These are phyloP conservation scores for Saksenaea oblongispora DNA, from an alignment of 371 early-diverging fungal genomes.

Conservation along the genomic window DNA sequence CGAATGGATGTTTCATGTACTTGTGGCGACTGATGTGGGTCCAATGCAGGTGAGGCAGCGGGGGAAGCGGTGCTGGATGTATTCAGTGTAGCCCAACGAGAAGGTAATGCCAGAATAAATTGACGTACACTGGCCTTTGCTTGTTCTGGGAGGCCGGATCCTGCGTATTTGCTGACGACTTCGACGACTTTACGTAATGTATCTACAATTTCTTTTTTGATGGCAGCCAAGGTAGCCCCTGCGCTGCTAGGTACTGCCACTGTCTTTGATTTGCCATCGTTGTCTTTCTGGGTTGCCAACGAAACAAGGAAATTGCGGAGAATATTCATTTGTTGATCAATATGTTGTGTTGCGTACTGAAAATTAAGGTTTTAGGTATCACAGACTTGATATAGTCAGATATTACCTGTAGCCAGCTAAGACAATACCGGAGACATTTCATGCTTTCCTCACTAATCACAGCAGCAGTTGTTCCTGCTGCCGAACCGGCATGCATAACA, in stretches of 20 bases:
- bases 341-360: slow-evolving; percentile 76
- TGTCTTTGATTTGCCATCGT: background rate
- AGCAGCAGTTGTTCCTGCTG: slow-evolving; percentile 68
- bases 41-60: slow-evolving; percentile 12
- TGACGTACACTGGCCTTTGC: slow-evolving; percentile 78
- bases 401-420: slow-evolving; percentile 75
- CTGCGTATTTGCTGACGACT: slow-evolving; percentile 83
- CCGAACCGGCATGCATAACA: slow-evolving; percentile 65
- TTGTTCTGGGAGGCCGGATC: slow-evolving; percentile 76
- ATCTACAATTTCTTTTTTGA: slow-evolving; percentile 78
- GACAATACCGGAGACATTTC: slow-evolving; percentile 73
- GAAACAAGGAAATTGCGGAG: slow-evolving; percentile 65
- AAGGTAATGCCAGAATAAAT: slow-evolving; percentile 82
- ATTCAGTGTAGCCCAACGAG: slow-evolving; percentile 65
- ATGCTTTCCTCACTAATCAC: slow-evolving; percentile 75
- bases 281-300: slow-evolving; percentile 32
- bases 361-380: background rate
- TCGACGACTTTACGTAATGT: slow-evolving; percentile 86
- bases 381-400: too few species aligned
- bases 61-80: slow-evolving; percentile 22
- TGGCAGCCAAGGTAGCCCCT: slow-evolving; percentile 38
- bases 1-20: slow-evolving; percentile 21
- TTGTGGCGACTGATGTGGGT: slow-evolving; percentile 8
- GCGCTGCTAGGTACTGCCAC: background rate
- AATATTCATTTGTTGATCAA: slow-evolving; percentile 73